phyloP scores from a whole-genome alignment of 169 alveolate genomes.

The Plasmodium gonderi region DNA sequence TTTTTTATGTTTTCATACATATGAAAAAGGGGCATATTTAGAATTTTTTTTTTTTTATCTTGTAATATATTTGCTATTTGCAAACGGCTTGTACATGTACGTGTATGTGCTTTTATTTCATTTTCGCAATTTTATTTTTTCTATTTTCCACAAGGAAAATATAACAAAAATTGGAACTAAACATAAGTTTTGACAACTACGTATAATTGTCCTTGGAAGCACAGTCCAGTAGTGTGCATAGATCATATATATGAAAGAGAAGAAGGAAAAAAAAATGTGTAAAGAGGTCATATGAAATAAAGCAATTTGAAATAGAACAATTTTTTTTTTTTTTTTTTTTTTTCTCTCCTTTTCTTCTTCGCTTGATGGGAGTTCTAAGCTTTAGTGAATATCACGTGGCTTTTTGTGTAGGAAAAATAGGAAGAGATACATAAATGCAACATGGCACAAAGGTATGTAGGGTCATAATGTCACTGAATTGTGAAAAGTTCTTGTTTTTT shows the following conservation, averaged over 20 bases:
- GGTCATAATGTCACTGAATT: not conserved
- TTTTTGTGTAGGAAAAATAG: no score
- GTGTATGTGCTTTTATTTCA: not conserved
- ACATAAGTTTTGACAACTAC: not conserved
- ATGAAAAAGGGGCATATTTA: not conserved
- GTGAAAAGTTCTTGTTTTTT: no score
- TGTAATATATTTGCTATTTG: not conserved
- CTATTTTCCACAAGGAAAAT: not conserved
- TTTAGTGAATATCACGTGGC: no score
- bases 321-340: no score
- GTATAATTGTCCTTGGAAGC: not conserved
- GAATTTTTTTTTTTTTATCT: not conserved
- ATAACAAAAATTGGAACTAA: not conserved
- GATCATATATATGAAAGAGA: not conserved
- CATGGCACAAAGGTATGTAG: not conserved
- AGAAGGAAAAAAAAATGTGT: not conserved
- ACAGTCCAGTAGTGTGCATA: not conserved
- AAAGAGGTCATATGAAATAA: no score
- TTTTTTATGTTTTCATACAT: not conserved
- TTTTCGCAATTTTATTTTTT: not conserved
- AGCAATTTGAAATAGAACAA: no score
- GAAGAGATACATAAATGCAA: not conserved
- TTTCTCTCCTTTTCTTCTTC: no score
- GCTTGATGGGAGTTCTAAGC: no score
- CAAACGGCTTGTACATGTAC: not conserved